A percentile compares a stretch with the other conserved stretches of the same genome.
Evolutionary conservation across 305 asterid species (phyloP).

Genomic region (Euphrasia arctica): DNA sequence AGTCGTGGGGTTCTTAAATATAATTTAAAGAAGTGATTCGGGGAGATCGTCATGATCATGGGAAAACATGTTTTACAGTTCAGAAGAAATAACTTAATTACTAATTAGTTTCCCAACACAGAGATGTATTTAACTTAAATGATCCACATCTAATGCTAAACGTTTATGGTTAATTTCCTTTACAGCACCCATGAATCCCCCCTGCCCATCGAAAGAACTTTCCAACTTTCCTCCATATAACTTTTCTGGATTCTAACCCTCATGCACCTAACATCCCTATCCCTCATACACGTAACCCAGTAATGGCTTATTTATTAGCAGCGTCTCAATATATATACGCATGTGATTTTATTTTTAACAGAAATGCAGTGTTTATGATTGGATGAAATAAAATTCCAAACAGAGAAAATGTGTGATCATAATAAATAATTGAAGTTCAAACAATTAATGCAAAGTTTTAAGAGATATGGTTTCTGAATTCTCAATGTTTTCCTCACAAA

Average conservation of each 20-base stretch:
- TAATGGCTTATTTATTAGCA: too few species aligned
- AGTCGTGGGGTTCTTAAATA: not conserved
- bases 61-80: not conserved
- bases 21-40: not conserved
- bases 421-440: not conserved
- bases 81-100: constrained; percentile 9
- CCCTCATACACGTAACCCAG: not conserved
- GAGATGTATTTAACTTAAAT: constrained; percentile 13
- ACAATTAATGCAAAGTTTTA: constrained; percentile 12
- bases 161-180: constrained; percentile 3
- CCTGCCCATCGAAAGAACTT: not conserved
- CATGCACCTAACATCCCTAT: not conserved
- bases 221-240: not conserved
- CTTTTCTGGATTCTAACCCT: not conserved
- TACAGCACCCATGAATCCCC: constrained; percentile 9
- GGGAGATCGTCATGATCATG: constrained; percentile 7
- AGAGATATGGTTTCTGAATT: not conserved
- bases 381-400: constrained; percentile 4
- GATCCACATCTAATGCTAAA: constrained; percentile 16
- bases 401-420: not conserved
- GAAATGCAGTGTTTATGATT: not conserved
- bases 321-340: too few species aligned
- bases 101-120: constrained; percentile 4
- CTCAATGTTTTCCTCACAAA: constrained; percentile 12
- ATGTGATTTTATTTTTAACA: too few species aligned